Conservation (phyloP, 495 filamentous ascomycete species). For the Penicillium manginii region DNA sequence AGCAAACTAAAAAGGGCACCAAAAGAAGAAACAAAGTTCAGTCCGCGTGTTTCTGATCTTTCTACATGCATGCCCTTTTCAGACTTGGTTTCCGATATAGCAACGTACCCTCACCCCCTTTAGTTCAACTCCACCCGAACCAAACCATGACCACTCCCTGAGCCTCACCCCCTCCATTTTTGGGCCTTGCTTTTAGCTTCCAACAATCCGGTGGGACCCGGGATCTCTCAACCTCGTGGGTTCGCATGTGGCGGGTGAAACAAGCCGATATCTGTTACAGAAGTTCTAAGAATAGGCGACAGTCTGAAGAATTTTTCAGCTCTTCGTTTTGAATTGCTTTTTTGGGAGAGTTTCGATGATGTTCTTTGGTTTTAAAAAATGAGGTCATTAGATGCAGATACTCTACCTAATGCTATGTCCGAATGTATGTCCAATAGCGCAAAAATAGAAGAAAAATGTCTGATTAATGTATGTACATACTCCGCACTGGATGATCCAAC, state of each 20-base stretch:
- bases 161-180: conserved; percentile 10
- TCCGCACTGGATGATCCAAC: neutral
- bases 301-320: neutral
- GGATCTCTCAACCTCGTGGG: neutral
- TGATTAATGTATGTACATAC: conserved; percentile 10
- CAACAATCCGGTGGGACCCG: neutral
- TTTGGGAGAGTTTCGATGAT: neutral
- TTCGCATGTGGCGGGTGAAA: neutral
- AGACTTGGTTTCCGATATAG: conserved; percentile 10
- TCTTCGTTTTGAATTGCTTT: neutral
- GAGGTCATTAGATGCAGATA: conserved; percentile 1
- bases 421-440: neutral
- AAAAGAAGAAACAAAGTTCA: conserved; percentile 14
- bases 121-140: neutral
- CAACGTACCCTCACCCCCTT: neutral
- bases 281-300: neutral
- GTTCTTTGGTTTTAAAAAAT: neutral
- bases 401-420: neutral
- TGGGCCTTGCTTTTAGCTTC: neutral
- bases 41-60: conserved; percentile 21
- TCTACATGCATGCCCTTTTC: conserved; percentile 17
- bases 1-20: too few relatives aligned
- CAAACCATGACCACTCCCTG: conserved; percentile 6
- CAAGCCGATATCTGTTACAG: neutral
- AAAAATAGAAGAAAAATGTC: neutral